Conservation (phyloP, 164 flowering plant species). For the Brasenia schreberi region DNA sequence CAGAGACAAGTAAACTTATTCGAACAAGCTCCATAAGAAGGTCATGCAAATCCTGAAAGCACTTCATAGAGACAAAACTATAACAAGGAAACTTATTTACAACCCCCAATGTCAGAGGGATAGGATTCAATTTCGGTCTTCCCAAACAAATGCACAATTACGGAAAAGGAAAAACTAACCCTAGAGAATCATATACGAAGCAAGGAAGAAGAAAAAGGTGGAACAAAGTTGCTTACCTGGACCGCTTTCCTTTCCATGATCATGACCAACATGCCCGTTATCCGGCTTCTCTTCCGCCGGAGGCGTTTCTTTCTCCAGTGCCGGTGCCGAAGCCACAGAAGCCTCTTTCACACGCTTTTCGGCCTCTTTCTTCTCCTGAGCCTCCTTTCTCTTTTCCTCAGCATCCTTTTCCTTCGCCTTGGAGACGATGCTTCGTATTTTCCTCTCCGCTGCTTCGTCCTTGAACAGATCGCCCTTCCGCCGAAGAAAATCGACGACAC, state of each 20-base stretch:
- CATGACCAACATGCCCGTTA: not conserved
- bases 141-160: not conserved
- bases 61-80: not conserved
- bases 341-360: not conserved
- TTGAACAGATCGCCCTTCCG: conserved; percentile 9
- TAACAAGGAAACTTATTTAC: too few species aligned
- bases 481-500: conserved; percentile 9
- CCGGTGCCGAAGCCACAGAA: too few species aligned
- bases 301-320: too few species aligned
- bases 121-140: not conserved
- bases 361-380: conserved; percentile 1
- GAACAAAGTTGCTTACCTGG: not conserved
- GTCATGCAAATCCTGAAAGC: not conserved
- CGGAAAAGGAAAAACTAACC: not conserved
- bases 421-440: conserved; percentile 3
- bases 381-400: too few species aligned
- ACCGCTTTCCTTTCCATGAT: not conserved
- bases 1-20: too few species aligned
- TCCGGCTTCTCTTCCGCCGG: not conserved
- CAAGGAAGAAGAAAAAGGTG: not conserved
- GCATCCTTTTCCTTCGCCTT: conserved; percentile 4
- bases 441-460: conserved; percentile 6
- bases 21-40: too few species aligned
- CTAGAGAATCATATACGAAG: not conserved
- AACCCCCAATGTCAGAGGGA: not conserved